phyloP scores from a whole-genome alignment of 169 alveolate genomes.

The Besnoitia besnoiti region DNA sequence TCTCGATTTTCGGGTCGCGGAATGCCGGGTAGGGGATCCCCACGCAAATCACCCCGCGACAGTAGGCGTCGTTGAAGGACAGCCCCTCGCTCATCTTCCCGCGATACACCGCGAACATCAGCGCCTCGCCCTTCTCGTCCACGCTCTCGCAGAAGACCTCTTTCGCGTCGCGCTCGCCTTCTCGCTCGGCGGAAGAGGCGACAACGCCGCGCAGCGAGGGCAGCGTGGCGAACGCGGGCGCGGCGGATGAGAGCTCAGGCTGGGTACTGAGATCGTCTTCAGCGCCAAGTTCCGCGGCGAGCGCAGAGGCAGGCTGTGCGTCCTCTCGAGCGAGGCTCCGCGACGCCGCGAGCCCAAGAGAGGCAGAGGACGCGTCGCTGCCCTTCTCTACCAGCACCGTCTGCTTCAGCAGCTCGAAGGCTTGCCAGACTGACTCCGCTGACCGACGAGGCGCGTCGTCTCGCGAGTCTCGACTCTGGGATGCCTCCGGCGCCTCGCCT shows the following conservation, averaged over 20 bases:
- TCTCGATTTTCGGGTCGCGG: slow-evolving; percentile 79
- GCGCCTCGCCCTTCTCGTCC: slow-evolving; percentile 80
- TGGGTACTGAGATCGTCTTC: too few species aligned
- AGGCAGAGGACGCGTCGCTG: background rate
- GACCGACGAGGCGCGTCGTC: background rate
- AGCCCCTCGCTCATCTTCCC: slow-evolving; percentile 96
- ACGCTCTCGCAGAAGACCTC: slow-evolving; percentile 6
- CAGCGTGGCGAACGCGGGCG: too few species aligned
- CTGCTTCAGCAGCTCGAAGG: background rate
- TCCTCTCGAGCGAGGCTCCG: background rate
- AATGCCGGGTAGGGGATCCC: slow-evolving; percentile 93
- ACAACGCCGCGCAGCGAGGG: too few species aligned
- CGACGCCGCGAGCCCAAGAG: too few species aligned
- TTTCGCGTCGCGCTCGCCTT: background rate
- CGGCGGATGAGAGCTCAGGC: too few species aligned
- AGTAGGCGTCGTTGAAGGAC: slow-evolving; percentile 90
- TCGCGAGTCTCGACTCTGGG: background rate
- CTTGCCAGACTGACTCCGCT: background rate
- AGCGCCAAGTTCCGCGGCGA: too few species aligned
- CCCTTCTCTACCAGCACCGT: background rate
- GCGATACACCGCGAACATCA: slow-evolving; percentile 92
- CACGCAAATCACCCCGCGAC: slow-evolving; percentile 90
- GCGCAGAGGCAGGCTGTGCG: too few species aligned
- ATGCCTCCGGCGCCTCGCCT: too few species aligned
- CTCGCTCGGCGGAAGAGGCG: too few species aligned